Evolutionary conservation across 148 eudicot genomes (phyloP).

Genomic region (Suaeda aralocaspica): DNA sequence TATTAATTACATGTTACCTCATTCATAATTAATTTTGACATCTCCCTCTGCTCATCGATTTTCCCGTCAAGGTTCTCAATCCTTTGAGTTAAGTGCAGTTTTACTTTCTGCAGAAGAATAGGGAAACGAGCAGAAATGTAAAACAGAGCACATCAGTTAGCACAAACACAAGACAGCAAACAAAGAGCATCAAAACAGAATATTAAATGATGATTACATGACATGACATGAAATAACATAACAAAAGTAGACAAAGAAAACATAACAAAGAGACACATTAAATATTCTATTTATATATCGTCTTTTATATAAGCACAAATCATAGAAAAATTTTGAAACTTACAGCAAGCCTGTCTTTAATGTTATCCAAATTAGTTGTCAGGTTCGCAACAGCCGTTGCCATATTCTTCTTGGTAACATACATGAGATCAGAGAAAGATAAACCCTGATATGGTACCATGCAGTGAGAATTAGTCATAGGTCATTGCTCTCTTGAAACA

Average conservation of each 20-base stretch:
- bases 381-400: constrained; percentile 69
- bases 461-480: neutral
- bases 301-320: neutral
- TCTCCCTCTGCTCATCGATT: constrained; percentile 70
- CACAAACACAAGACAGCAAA: neutral
- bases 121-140: neutral
- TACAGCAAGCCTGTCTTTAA: constrained; percentile 68
- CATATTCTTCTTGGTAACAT: constrained; percentile 85
- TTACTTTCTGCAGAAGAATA: constrained; percentile 54
- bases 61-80: constrained; percentile 80
- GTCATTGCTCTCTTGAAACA: neutral
- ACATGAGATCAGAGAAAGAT: constrained; percentile 89
- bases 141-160: constrained; percentile 5
- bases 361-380: constrained; percentile 76
- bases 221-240: neutral
- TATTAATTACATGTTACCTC: constrained; percentile 37
- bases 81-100: constrained; percentile 75
- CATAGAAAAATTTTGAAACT: constrained; percentile 25
- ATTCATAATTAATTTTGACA: constrained; percentile 53
- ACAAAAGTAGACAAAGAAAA: neutral
- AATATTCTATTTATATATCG: neutral
- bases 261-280: neutral
- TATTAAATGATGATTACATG: neutral
- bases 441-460: constrained; percentile 45
- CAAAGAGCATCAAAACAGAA: constrained; percentile 4